Evolutionary conservation across 176 grass and related monocot species (phyloP).

Genomic region (Alopecurus myosuroides): DNA sequence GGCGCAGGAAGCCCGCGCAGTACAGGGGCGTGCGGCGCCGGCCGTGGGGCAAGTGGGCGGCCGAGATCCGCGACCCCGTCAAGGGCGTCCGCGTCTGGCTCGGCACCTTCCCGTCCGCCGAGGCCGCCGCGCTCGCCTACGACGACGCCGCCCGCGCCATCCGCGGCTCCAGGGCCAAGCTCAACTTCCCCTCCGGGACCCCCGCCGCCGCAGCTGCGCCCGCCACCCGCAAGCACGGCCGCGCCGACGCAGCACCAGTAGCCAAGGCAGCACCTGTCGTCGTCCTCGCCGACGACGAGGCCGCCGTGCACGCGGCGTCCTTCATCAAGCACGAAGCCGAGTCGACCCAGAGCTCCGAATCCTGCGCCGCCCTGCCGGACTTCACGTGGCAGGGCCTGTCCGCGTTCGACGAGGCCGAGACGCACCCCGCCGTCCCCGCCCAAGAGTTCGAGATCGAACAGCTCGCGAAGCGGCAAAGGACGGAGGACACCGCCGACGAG

Average conservation of each 20-base stretch:
- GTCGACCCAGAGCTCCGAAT: background rate
- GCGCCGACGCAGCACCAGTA: background rate
- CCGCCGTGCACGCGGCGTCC: background rate
- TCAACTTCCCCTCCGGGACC: conserved; percentile 55
- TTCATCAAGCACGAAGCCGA: conserved; percentile 21
- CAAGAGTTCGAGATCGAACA: background rate
- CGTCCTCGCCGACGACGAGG: conserved; percentile 7
- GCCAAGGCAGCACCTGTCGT: background rate
- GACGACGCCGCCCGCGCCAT: conserved; percentile 61
- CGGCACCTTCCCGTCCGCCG: conserved; percentile 69
- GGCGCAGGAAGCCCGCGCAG: conserved; percentile 4
- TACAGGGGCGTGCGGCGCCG: conserved; percentile 70
- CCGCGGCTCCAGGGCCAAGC: conserved; percentile 62
- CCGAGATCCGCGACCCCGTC: conserved; percentile 86
- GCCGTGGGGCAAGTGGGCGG: conserved; percentile 89
- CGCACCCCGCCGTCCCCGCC: background rate
- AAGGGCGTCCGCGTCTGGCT: conserved; percentile 92
- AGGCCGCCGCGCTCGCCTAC: conserved; percentile 72
- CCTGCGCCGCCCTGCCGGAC: conserved; percentile 30
- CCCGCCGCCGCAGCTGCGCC: background rate
- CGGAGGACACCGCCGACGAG: background rate
- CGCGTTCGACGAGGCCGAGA: background rate
- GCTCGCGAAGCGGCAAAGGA: conserved; percentile 17
- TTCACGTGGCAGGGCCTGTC: conserved; percentile 53
- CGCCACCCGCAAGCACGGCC: background rate